Evolutionary conservation across 768 basidiomycete genomes (phyloP).

Genomic region (Hygrophoropsis aurantiaca): DNA sequence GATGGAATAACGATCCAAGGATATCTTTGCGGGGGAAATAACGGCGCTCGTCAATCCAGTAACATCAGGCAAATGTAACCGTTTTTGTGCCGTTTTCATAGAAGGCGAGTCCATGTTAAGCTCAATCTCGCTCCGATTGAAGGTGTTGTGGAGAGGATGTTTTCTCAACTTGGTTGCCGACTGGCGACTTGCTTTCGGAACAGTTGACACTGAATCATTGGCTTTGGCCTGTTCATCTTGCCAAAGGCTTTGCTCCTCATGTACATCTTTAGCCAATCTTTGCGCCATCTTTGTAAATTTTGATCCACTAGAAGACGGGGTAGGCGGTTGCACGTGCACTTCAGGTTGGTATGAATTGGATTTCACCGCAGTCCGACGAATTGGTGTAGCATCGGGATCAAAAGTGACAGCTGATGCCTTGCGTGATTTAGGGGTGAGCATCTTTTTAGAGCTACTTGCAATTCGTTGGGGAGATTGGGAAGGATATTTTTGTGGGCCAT

Average conservation of each 20-base stretch:
- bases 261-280: slow-evolving; percentile 56
- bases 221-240: slow-evolving; percentile 6
- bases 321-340: slow-evolving; percentile 57
- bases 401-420: slow-evolving; percentile 27
- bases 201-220: not conserved
- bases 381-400: slow-evolving; percentile 24
- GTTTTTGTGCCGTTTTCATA: slow-evolving; percentile 31
- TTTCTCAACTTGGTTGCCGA: slow-evolving; percentile 11
- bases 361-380: slow-evolving; percentile 23
- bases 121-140: slow-evolving; percentile 23
- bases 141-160: slow-evolving; percentile 40
- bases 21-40: slow-evolving; percentile 64
- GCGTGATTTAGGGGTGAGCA: slow-evolving; percentile 34
- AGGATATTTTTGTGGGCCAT: not conserved
- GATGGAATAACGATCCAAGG: slow-evolving; percentile 51
- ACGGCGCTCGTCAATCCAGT: slow-evolving; percentile 82
- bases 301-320: slow-evolving; percentile 54
- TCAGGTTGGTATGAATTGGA: slow-evolving; percentile 40
- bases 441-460: slow-evolving; percentile 14
- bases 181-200: slow-evolving; percentile 4
- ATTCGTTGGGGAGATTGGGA: not conserved
- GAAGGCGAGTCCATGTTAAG: slow-evolving; percentile 8
- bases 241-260: slow-evolving; percentile 34
- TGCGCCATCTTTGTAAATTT: slow-evolving; percentile 62
- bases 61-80: slow-evolving; percentile 73